Conservation (phyloP, 768 basidiomycete genomes). For the Rhodocollybia butyracea region DNA sequence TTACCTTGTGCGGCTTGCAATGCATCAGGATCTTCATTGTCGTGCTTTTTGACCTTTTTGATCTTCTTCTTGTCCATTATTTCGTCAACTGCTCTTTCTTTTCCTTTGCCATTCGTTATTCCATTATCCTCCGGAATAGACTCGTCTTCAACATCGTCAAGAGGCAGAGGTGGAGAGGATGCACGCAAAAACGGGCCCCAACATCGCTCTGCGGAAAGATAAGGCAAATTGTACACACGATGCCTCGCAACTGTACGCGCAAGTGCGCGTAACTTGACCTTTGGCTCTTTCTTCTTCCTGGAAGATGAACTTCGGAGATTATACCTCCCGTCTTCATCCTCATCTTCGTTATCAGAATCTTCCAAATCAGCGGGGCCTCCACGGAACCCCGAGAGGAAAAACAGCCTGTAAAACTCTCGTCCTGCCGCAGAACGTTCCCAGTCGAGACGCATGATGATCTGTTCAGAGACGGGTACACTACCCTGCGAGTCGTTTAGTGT, state of each 20-base stretch:
- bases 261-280: not conserved
- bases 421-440: slow-evolving; percentile 6
- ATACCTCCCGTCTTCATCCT: slow-evolving; percentile 1
- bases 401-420: slow-evolving; percentile 2
- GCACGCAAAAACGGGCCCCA: slow-evolving; percentile 8
- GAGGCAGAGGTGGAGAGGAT: slow-evolving; percentile 1
- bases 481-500: not conserved
- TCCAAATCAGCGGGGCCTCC: not conserved
- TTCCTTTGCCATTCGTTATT: not conserved
- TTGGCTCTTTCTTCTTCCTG: not conserved
- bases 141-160: slow-evolving; percentile 15
- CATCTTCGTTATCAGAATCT: not conserved
- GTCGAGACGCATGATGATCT: not conserved
- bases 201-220: not conserved
- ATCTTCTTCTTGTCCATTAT: not conserved
- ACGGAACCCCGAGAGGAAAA: not conserved
- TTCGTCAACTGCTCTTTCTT: not conserved
- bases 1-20: not conserved
- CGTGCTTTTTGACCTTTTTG: not conserved
- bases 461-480: not conserved
- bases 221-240: slow-evolving; percentile 4
- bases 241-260: slow-evolving; percentile 2
- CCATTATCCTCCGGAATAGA: not conserved
- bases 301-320: not conserved
- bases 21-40: not conserved